Conservation (phyloP, 306 rosid species). For the Rosa lucieae region DNA sequence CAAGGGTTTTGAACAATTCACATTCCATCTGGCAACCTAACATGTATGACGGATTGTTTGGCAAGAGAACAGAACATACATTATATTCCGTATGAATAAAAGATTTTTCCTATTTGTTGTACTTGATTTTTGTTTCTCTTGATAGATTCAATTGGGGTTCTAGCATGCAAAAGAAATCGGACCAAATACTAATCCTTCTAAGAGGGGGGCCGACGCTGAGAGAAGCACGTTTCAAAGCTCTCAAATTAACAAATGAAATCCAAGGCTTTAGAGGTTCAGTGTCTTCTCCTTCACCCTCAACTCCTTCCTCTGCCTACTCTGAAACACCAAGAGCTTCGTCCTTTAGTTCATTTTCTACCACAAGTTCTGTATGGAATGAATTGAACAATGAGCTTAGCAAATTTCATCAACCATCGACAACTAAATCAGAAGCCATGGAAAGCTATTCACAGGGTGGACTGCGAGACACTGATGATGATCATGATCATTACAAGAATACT, state of each 20-base stretch:
- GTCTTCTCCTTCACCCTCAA: constrained; percentile 3
- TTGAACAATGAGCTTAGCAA: constrained; percentile 26
- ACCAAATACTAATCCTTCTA: constrained; percentile 47
- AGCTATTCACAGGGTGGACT: constrained; percentile 24
- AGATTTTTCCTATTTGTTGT: not conserved
- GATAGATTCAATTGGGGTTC: constrained; percentile 78
- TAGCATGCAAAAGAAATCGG: constrained; percentile 60
- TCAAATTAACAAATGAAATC: constrained; percentile 70
- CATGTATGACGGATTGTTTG: not conserved
- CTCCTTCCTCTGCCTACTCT: constrained; percentile 30
- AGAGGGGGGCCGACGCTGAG: constrained; percentile 38
- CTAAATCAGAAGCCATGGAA: not conserved
- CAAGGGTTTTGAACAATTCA: not conserved
- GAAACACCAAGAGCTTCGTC: constrained; percentile 43
- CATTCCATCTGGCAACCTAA: not conserved
- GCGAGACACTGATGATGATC: not conserved
- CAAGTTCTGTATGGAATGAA: constrained; percentile 27
- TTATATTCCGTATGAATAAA: not conserved
- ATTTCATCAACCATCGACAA: not conserved
- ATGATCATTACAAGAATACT: not conserved
- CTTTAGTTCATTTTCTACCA: constrained; percentile 46
- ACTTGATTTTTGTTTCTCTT: not conserved
- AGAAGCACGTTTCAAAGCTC: constrained; percentile 71
- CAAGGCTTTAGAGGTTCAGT: constrained; percentile 63
- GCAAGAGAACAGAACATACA: not conserved